Evolutionary conservation across 495 filamentous ascomycete genomes (phyloP).

Genomic region (Peziza echinospora): DNA sequence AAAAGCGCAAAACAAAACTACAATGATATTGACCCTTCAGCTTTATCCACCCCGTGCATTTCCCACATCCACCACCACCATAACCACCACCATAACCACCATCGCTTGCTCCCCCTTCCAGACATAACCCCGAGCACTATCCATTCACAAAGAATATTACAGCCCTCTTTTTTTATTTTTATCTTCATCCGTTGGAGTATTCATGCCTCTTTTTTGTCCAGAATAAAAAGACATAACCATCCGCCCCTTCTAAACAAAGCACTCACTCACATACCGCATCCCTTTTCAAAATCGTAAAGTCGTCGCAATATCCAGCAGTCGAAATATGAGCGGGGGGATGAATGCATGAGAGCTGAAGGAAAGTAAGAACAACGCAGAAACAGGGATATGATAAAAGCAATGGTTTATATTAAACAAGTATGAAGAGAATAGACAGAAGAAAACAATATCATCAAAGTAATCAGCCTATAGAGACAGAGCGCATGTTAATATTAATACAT

Average conservation of each 20-base stretch:
- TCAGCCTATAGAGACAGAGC: slow-evolving; percentile 6
- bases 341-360: slow-evolving; percentile 18
- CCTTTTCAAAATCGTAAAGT: slow-evolving; percentile 15
- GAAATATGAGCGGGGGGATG: slow-evolving; percentile 5
- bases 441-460: slow-evolving; percentile 6
- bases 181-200: neutral
- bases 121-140: neutral
- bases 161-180: neutral
- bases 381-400: slow-evolving; percentile 7
- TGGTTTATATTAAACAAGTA: slow-evolving; percentile 19
- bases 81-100: no score
- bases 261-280: neutral
- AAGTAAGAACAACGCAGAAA: slow-evolving; percentile 16
- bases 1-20: no score
- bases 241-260: neutral
- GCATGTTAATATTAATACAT: neutral
- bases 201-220: neutral
- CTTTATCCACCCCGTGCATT: no score
- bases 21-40: no score
- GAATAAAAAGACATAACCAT: neutral
- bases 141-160: neutral
- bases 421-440: slow-evolving; percentile 16
- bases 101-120: no score
- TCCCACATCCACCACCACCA: no score
- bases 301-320: slow-evolving; percentile 10